Evolutionary conservation across 495 filamentous ascomycete genomes (phyloP).

Genomic region (Chaetomidium leptoderma): DNA sequence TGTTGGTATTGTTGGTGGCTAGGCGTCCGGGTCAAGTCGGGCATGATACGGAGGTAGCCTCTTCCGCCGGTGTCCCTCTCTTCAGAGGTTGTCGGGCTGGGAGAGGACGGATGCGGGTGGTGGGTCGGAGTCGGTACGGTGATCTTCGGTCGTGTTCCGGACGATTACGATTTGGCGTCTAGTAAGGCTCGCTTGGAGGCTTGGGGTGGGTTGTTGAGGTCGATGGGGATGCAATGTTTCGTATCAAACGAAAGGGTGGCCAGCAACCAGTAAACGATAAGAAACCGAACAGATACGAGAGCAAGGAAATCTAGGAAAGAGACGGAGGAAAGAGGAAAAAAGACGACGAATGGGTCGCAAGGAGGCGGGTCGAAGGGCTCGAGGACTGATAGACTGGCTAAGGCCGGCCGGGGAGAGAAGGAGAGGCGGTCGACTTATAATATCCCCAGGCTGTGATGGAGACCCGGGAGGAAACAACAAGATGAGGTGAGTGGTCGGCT

Average conservation of each 20-base stretch:
- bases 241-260: conserved; percentile 47
- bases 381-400: conserved; percentile 31
- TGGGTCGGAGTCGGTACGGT: conserved; percentile 9
- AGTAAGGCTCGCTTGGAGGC: conserved; percentile 16
- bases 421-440: conserved; percentile 34
- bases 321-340: conserved; percentile 31
- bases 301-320: conserved; percentile 24
- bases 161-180: conserved; percentile 10
- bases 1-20: conserved; percentile 33
- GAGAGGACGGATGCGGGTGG: not conserved
- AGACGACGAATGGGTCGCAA: conserved; percentile 26
- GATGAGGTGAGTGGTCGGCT: conserved; percentile 15
- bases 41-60: conserved; percentile 25
- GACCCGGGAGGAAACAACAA: conserved; percentile 24
- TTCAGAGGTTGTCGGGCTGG: conserved; percentile 4
- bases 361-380: conserved; percentile 30
- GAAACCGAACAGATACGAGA: conserved; percentile 26
- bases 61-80: conserved; percentile 12
- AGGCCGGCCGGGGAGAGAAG: conserved; percentile 23
- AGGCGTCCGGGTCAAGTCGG: conserved; percentile 31
- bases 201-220: too few relatives aligned
- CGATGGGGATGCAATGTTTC: conserved; percentile 25
- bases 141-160: conserved; percentile 16
- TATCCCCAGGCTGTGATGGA: conserved; percentile 19
- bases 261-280: conserved; percentile 28